Conservation (phyloP, 2,329 filamentous ascomycete species). For the Trichoderma arundinaceum region DNA sequence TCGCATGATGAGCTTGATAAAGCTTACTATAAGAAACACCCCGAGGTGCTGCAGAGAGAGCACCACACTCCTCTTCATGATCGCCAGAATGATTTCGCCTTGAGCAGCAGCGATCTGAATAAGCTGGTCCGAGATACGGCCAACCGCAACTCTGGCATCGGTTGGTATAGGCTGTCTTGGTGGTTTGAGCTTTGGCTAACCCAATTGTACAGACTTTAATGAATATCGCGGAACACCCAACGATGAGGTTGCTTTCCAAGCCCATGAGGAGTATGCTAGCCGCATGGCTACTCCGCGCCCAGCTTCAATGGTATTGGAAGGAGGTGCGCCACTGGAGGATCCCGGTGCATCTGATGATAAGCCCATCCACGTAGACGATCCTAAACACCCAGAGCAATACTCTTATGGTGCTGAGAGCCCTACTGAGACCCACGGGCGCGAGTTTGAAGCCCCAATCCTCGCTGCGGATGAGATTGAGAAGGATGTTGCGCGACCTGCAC, state of each 20-base stretch:
- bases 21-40: constrained; percentile 92
- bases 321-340: constrained; percentile 34
- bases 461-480: constrained; percentile 87
- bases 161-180: constrained; percentile 9
- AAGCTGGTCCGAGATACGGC: constrained; percentile 81
- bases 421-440: constrained; percentile 63
- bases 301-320: constrained; percentile 49
- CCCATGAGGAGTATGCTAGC: constrained; percentile 81
- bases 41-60: constrained; percentile 78
- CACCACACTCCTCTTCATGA: constrained; percentile 62
- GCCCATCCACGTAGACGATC: constrained; percentile 76
- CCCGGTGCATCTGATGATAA: constrained; percentile 52
- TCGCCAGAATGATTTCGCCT: constrained; percentile 72
- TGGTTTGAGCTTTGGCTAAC: not conserved
- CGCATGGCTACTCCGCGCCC: constrained; percentile 74
- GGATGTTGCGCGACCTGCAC: constrained; percentile 68
- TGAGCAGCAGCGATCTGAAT: constrained; percentile 90
- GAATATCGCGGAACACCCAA: constrained; percentile 76
- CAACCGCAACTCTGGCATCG: constrained; percentile 55
- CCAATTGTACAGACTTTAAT: constrained; percentile 59
- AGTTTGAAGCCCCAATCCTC: constrained; percentile 78
- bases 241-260: constrained; percentile 88
- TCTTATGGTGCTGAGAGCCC: constrained; percentile 47
- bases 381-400: constrained; percentile 47
- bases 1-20: constrained; percentile 83